Evolutionary conservation across 805 yeast species (phyloP), one percentile per base, ranked within the genome.

Genomic region (Wickerhamomyces bovis): DNA sequence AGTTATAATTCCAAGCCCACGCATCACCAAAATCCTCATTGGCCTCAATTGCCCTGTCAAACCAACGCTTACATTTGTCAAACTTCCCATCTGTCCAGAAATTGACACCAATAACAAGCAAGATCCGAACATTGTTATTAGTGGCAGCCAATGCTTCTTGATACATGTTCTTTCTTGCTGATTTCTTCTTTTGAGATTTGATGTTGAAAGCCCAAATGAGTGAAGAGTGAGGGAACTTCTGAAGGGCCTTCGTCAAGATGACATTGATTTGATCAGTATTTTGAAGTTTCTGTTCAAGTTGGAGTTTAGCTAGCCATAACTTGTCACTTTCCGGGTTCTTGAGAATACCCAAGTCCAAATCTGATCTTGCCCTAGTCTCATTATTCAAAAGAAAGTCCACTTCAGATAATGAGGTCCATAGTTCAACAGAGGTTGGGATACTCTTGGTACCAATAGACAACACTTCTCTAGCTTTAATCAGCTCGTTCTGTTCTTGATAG

Each of bases 71-170:
- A 0, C 95, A 87, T 52, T 81, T 83, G 2, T 73, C 65, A 22
- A 73, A 63, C 53, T 85, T 85, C 0, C 85, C 83, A 22, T 78
- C 84, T 1, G 67, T 56, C 82, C 83, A 83, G 51, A 89, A 81
- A 46, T 79, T 76, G 12, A 71, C 66, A 0, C 94, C 97, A 28
- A 89, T 81, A 0, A 78, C 72, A 12, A 77, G 53, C 12, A 90
- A 66, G 1, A 92, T 76, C 16, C 70, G 49, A 0, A 83, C 72
- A 43, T 81, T 71, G 51, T 84, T 84, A 39, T 75, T 67, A 0
- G 95, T 85, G 11, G 72, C 72, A 47, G 75, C 77, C 51, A 92
- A 69, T 0, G 97, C 96, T 55, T 83, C 86, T 22, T 81, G 72
- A 44, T 85, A 81, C 8, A 77, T 67, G 16, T 77, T 76, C 62